A percentile compares a stretch with the other conserved stretches of the same genome.
These are phyloP conservation scores for Scedosporium apiospermum DNA, from an alignment of 2,329 filamentous ascomycete species.

Conservation along the genomic window DNA sequence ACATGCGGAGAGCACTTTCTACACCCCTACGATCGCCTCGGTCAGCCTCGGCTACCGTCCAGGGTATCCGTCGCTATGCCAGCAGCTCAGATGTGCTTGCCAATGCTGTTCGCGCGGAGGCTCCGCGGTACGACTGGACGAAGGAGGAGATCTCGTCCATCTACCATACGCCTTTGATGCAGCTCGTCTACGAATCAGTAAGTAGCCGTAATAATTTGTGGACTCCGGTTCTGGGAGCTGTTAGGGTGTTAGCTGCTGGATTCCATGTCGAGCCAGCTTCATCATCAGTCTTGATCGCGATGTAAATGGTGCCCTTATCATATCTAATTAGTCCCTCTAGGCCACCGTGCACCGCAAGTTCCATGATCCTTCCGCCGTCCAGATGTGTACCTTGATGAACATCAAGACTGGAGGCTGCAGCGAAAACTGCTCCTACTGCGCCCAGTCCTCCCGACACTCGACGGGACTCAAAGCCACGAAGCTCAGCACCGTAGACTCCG, in stretches of 20 bases:
- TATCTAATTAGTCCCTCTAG: conserved; percentile 29
- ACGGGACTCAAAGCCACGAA: conserved; percentile 71
- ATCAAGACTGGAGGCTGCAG: conserved; percentile 91
- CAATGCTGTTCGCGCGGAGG: conserved; percentile 48
- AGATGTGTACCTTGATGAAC: conserved; percentile 93
- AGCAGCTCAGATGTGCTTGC: conserved; percentile 22
- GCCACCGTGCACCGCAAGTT: conserved; percentile 72
- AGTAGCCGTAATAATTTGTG: conserved; percentile 16
- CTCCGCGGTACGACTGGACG: conserved; percentile 67
- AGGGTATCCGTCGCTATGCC: neutral
- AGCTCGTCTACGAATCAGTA: conserved; percentile 67
- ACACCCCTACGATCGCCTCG: neutral
- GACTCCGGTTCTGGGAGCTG: too few relatives aligned
- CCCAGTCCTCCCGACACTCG: conserved; percentile 73
- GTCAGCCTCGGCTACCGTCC: neutral
- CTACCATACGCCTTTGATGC: conserved; percentile 73
- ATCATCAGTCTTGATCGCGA: too few relatives aligned
- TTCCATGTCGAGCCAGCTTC: too few relatives aligned
- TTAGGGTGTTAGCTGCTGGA: too few relatives aligned
- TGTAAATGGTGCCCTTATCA: too few relatives aligned
- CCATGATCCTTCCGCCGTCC: conserved; percentile 73
- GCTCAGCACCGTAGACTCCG: conserved; percentile 70
- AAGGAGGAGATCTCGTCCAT: conserved; percentile 72
- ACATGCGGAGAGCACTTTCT: neutral
- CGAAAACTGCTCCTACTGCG: conserved; percentile 90